Conservation (phyloP, 2,329 filamentous ascomycete genomes). For the Ophiocordyceps camponoti-floridani region DNA sequence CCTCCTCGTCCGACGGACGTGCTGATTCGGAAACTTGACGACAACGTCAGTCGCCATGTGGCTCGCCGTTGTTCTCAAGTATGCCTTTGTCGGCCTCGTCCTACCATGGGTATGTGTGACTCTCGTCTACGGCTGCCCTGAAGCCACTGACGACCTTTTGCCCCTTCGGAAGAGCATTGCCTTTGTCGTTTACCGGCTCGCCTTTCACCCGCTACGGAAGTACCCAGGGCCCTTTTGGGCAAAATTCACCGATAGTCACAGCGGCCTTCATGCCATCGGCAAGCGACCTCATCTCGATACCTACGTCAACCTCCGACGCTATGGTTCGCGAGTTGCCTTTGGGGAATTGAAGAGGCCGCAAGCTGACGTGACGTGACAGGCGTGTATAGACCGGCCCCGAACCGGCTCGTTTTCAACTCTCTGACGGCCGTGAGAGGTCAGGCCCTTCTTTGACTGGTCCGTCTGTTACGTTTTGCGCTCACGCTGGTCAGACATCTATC, state of each 20-base stretch:
- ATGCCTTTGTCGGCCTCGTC: background rate
- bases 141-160: background rate
- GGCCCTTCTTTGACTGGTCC: background rate
- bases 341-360: background rate
- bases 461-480: background rate
- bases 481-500: background rate
- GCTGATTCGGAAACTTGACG: background rate
- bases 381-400: background rate
- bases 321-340: background rate
- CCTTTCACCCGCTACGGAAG: background rate
- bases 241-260: background rate
- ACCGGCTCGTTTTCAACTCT: background rate
- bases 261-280: background rate
- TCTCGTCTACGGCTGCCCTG: background rate
- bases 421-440: background rate
- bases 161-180: background rate
- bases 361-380: background rate
- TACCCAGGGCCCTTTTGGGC: background rate
- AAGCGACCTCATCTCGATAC: background rate
- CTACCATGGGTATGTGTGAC: background rate
- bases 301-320: background rate
- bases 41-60: background rate
- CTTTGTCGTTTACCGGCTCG: background rate
- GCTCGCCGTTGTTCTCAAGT: background rate
- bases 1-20: background rate